Evolutionary conservation across 1,284 basidiomycete genomes (phyloP).

Genomic region (Phellinidium pouzarii): DNA sequence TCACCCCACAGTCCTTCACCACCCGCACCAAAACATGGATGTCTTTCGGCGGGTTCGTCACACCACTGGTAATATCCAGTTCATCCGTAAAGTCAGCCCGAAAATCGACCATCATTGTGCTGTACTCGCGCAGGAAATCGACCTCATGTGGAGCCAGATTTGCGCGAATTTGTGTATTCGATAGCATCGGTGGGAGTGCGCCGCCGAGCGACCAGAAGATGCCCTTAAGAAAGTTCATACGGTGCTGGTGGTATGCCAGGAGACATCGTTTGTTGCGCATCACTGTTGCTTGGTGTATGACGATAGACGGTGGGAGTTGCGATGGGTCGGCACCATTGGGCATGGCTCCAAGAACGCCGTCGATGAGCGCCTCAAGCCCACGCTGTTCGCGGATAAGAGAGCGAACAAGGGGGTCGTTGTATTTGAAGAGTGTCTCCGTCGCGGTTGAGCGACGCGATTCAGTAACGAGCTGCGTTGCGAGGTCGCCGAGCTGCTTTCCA

Average conservation of each 20-base stretch:
- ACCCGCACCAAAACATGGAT: slow-evolving; percentile 75
- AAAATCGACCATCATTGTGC: slow-evolving; percentile 75
- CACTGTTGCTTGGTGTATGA: slow-evolving; percentile 84
- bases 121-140: slow-evolving; percentile 83
- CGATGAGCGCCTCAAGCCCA: slow-evolving; percentile 67
- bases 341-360: slow-evolving; percentile 36
- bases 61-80: slow-evolving; percentile 76
- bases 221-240: slow-evolving; percentile 75
- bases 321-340: slow-evolving; percentile 31
- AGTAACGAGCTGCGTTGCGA: slow-evolving; percentile 80
- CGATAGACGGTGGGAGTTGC: slow-evolving; percentile 56
- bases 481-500: slow-evolving; percentile 62
- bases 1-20: slow-evolving; percentile 79
- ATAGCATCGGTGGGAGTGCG: slow-evolving; percentile 81
- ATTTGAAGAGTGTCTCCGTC: slow-evolving; percentile 82
- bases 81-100: slow-evolving; percentile 82
- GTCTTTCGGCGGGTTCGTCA: slow-evolving; percentile 74
- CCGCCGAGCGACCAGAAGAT: slow-evolving; percentile 93
- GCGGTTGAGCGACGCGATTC: slow-evolving; percentile 81
- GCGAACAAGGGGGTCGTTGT: slow-evolving; percentile 86
- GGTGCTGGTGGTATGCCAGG: slow-evolving; percentile 84
- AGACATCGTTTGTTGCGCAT: slow-evolving; percentile 90
- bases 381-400: slow-evolving; percentile 87
- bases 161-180: slow-evolving; percentile 65
- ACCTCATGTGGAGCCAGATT: slow-evolving; percentile 87